Evolutionary conservation across 1,139 yeast genomes (phyloP).

Genomic region (Debaryomyces subglobosus): DNA sequence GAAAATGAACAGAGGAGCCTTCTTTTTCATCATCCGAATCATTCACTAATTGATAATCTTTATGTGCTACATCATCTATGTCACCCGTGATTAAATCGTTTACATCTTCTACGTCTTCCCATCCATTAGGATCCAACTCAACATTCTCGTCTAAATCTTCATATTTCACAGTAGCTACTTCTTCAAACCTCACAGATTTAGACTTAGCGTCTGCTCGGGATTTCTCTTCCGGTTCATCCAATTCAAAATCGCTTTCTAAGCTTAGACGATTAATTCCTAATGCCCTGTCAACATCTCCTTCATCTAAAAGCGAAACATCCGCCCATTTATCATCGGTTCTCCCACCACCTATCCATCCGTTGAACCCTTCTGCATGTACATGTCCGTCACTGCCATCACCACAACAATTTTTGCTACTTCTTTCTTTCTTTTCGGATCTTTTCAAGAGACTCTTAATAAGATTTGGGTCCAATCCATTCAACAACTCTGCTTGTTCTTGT

Average conservation of each 20-base stretch:
- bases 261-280: constrained; percentile 29
- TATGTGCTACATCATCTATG: constrained; percentile 37
- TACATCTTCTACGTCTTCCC: constrained; percentile 45
- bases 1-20: constrained; percentile 57
- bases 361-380: constrained; percentile 65
- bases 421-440: constrained; percentile 38
- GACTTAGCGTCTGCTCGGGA: constrained; percentile 13
- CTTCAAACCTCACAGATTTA: constrained; percentile 44
- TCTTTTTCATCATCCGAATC: constrained; percentile 39
- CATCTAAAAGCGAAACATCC: constrained; percentile 39
- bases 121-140: constrained; percentile 41
- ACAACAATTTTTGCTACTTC: constrained; percentile 12
- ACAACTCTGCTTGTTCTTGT: constrained; percentile 66
- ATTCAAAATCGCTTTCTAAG: constrained; percentile 15
- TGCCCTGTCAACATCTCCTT: constrained; percentile 42
- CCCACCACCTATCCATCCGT: constrained; percentile 75
- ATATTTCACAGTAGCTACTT: constrained; percentile 33
- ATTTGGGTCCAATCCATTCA: constrained; percentile 68
- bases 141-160: constrained; percentile 34
- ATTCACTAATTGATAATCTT: constrained; percentile 46
- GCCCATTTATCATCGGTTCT: constrained; percentile 38
- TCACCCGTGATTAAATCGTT: constrained; percentile 30
- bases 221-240: constrained; percentile 2
- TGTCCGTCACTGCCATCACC: constrained; percentile 20
- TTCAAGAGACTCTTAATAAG: constrained; percentile 59